Conservation (phyloP, 2,329 filamentous ascomycete species). For the Paraphaeosphaeria minitans region DNA sequence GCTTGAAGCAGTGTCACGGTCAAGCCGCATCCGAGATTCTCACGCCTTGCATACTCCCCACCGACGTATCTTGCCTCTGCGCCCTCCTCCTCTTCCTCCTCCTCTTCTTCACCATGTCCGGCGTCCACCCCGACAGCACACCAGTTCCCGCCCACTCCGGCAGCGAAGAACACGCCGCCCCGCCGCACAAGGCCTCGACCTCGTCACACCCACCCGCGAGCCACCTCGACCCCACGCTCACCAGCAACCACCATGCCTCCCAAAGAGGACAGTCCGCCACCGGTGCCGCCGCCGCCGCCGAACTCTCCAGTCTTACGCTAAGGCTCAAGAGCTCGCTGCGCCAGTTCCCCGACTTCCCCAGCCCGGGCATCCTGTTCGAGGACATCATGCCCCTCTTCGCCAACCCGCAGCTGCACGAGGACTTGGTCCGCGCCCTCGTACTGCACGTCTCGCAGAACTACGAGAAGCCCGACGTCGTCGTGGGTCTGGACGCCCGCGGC, state of each 20-base stretch:
- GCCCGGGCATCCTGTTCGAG: slow-evolving; percentile 91
- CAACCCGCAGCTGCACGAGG: slow-evolving; percentile 72
- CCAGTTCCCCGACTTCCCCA: slow-evolving; percentile 90
- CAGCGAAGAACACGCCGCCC: slow-evolving; percentile 24
- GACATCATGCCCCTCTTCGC: slow-evolving; percentile 98
- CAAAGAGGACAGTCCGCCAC: slow-evolving; percentile 56
- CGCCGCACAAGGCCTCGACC: slow-evolving; percentile 27
- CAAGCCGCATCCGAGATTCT: slow-evolving; percentile 21
- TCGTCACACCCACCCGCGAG: slow-evolving; percentile 41
- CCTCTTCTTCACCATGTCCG: slow-evolving; percentile 41
- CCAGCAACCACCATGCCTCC: slow-evolving; percentile 50
- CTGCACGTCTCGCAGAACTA: slow-evolving; percentile 74
- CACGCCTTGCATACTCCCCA: slow-evolving; percentile 18
- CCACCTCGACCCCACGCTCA: slow-evolving; percentile 43
- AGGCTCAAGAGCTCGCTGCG: slow-evolving; percentile 75
- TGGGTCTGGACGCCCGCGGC: slow-evolving; percentile 90
- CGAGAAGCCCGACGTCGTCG: slow-evolving; percentile 81
- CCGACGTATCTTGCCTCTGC: slow-evolving; percentile 15
- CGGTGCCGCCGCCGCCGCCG: slow-evolving; percentile 55
- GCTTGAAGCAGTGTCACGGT: slow-evolving; percentile 11
- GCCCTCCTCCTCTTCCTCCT: slow-evolving; percentile 20
- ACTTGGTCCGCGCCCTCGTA: slow-evolving; percentile 83
- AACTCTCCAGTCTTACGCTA: slow-evolving; percentile 64
- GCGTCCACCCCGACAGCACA: slow-evolving; percentile 9
- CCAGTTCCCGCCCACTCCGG: slow-evolving; percentile 25